Percentiles rank a stretch among this genome's conserved stretches.
Evolutionary conservation across 495 filamentous ascomycete species (phyloP).

Genomic region (Glutinoglossum americanum): DNA sequence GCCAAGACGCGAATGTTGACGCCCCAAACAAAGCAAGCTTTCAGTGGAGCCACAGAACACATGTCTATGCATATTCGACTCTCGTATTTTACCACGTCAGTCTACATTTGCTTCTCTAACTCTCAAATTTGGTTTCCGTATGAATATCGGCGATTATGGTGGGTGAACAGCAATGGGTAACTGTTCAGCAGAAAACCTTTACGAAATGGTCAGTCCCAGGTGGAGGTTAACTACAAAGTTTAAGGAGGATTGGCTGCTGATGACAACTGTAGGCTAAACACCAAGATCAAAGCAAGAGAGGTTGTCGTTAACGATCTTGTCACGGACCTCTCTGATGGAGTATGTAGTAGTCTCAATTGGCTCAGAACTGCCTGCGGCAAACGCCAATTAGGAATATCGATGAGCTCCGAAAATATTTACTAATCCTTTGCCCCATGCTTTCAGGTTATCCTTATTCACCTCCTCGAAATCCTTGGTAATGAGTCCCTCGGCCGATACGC

Average conservation of each 20-base stretch:
- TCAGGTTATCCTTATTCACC: slow-evolving; percentile 82
- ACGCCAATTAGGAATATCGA: background rate
- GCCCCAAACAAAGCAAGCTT: background rate
- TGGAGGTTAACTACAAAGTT: background rate
- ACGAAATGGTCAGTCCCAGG: slow-evolving; percentile 59
- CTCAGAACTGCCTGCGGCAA: background rate
- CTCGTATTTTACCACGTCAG: background rate
- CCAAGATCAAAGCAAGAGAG: slow-evolving; percentile 59
- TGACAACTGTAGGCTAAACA: slow-evolving; percentile 56
- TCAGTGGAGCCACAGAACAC: background rate
- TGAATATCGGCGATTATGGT: background rate
- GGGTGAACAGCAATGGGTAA: slow-evolving; percentile 77
- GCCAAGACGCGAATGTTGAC: background rate
- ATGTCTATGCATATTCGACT: background rate
- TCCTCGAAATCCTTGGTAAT: slow-evolving; percentile 82
- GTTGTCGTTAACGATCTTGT: slow-evolving; percentile 66
- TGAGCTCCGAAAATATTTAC: background rate
- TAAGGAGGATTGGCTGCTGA: slow-evolving; percentile 2
- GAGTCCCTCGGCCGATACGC: slow-evolving; percentile 95
- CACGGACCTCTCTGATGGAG: slow-evolving; percentile 77
- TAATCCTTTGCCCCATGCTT: background rate
- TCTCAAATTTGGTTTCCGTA: background rate
- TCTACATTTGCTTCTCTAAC: background rate
- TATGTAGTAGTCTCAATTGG: too few relatives aligned
- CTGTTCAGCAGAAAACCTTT: slow-evolving; percentile 98